Evolutionary conservation across 176 grass and related monocot species (phyloP), one percentile per base, ranked within the genome.

Genomic region (Elaeis guineensis): DNA sequence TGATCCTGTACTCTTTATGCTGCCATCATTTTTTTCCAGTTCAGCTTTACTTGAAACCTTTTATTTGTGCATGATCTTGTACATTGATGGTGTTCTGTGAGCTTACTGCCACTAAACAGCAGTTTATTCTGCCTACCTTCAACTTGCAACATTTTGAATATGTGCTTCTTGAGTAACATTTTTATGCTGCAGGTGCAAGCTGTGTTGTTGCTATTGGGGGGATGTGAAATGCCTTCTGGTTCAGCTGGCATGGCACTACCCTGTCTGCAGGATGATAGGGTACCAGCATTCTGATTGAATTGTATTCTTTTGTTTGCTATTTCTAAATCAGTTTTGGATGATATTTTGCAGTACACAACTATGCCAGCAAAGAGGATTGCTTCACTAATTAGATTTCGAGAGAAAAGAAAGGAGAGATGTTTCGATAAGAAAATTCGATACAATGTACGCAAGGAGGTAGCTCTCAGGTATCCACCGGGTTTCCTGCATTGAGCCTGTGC

Each of bases 321-420:
- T 35, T 35, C 32, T 50, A 15, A 25, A n/a, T 54, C 58, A 55
- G 39, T 29, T 19, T 70, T 48, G 49, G 44, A 70, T 25, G 29
- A 59, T 49, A 59, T 70, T 59, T 55, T 59, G 15, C 54, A 24
- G 17, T 54, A 28, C 67, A 79, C 82, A 59, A 75, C 78, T 61
- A 63, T 73, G 65, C 63, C 82, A 72, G 75, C 78, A 44, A 85
- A 73, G 64, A 85, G 86, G 64, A 25, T 90, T 79, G 75, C 86
- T 79, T 90, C 86, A 23, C 68, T 90, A 64, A 72, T 72, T 69
- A 79, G 86, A 60, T 90, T 90, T 51, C 86, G 78, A 15, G 86
- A 90, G 72, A 90, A 90, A 75, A 85, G 86, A 63, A 90, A 85
- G 69, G 86, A 90, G 79, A 90, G 82, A 69, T 82, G 82, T 70